Evolutionary conservation across 768 basidiomycete genomes (phyloP).

Genomic region (Hirschioporus abietinus): DNA sequence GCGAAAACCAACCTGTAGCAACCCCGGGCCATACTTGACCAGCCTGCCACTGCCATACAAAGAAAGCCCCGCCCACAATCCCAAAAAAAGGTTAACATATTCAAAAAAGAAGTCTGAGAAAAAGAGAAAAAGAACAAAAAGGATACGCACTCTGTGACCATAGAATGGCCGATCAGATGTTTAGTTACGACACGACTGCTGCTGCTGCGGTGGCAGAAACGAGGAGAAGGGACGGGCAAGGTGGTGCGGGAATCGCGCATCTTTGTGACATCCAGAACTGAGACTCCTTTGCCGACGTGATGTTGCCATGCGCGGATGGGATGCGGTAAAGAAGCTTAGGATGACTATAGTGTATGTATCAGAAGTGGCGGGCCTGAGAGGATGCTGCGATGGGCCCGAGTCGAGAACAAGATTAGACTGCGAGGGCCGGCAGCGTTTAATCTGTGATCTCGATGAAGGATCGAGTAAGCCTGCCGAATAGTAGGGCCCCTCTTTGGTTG

Average conservation of each 20-base stretch:
- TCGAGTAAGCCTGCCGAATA: no score
- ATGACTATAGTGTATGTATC: no score
- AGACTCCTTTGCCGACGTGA: background rate
- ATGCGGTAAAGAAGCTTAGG: background rate
- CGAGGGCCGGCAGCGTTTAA: background rate
- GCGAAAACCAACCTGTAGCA: background rate
- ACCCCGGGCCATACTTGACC: background rate
- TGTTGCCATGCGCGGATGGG: background rate
- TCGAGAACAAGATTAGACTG: background rate
- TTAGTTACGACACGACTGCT: no score
- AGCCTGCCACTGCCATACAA: background rate
- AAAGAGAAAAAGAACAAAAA: background rate
- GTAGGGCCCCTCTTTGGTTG: no score
- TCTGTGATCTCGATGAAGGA: background rate
- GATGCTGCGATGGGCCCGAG: background rate
- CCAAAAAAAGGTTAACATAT: background rate
- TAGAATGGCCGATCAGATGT: no score
- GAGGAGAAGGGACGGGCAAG: background rate
- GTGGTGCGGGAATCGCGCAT: background rate
- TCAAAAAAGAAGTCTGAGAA: background rate
- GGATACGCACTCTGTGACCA: no score
- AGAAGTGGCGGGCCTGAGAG: background rate
- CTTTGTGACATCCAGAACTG: background rate
- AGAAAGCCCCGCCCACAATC: background rate
- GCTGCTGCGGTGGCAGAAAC: background rate